Base-by-base conservation (phyloP, 331 rosid species). In the Arachis monticola region DNA sequence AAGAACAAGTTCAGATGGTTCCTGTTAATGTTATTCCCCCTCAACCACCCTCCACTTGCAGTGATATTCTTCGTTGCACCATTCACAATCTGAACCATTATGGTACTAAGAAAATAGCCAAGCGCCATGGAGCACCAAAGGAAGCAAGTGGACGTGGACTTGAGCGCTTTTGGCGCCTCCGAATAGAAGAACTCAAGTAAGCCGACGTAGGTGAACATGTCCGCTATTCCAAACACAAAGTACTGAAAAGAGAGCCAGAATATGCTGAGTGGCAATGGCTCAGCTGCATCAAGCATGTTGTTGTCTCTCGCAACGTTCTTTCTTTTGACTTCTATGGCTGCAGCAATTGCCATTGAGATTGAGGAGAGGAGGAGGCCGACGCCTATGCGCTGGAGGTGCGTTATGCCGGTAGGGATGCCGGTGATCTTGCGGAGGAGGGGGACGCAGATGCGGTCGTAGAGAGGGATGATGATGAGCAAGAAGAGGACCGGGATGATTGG, bases 211-310 rank as follows among this genome's bases (percentile, higher is more conserved):
- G 98, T 91, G 22, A 93, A 93, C 81, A 93, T 31, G 79, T 93
- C 96, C 9, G 98, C 98, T 6, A 93, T 85, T 40, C 96, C 91
- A 76, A 93, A 91, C 45, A 93, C 83, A 83, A 89, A 91, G 87
- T 68, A 93, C 69, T 93, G 98, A 73, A 91, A 88, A 3, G 96
- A 89, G 22, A 93, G 87, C 97, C 97, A 93, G 85, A 89, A 93
- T 32, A 81, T 84, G 60, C 87, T 85, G 2, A 91, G 65, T 1
- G 98, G 98, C 60, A 93, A 80, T 61, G 97, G 94, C 78, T 88
- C 86, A 32, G 1, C 1, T 12, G 98, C 96, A 64, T 91, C 90
- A 9, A 91, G 83, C 96, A 89, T 80, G 76, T 83, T 74, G 55
- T 83, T 67, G 60, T 83, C 85, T 80, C 96, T 82, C 0, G 97